Base-by-base conservation (phyloP, 495 filamentous ascomycete species). In the Chaetomidium leptoderma region DNA sequence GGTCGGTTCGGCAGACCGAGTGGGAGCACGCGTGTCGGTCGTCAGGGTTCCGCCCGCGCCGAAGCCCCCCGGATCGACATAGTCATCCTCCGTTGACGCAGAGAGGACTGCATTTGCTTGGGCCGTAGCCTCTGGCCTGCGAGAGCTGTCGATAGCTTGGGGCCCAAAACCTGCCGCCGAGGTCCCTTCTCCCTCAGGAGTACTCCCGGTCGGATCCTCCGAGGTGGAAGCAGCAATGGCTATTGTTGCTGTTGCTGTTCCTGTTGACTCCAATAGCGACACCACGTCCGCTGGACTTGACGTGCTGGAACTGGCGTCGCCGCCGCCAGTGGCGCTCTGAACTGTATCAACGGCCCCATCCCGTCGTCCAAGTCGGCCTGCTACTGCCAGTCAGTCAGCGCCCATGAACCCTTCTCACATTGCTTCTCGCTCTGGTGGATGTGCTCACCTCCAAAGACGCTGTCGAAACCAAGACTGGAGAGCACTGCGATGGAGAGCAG, bases 401-500 rank as follows among this genome's bases (percentile, higher is more conserved):
- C 14, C 33, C 10, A 33, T 24, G 30, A 32, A n/a, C 1, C 32
- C 6, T 17, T 4, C 2, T 29, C n/a, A n/a, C 6, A 10, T 19
- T 32, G n/a, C n/a, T 17, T 21, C 17, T 36, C 27, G 19, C n/a
- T 19, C 16, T 13, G 21, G 29, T 44, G n/a, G 29, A 53, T 58
- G n/a, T n/a, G 37, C 50, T 46, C 33, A 71, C 70, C 70, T 65
- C 64, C 64, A 3, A 58, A 44, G 23, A 57, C 63, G 40, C 40
- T 52, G 33, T 71, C 63, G 48, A 70, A 35, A 46, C 65, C 63
- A 52, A 59, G 50, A 45, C 55, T 23, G 32, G 55, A 62, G 42
- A 71, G 63, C 53, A 66, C 68, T 63, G 66, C 70, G 57, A 66
- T 24, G 16, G 62, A 66, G 23, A 70, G 65, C 63, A 72, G 61